phyloP scores from a whole-genome alignment of 176 grass and related monocot genomes.

The bread wheat (Triticum aestivum) region IWGSC_CS_RefSeq_v2.1 NC_057805.1:60620497-60620996 shows the following conservation, averaged over 20 bases:
- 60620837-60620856: background rate
- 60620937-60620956: background rate
- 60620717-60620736: background rate
- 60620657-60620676: background rate
- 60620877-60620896: background rate
- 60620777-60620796: background rate
- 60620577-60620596: constrained; percentile 28
- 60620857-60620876: constrained; percentile 10
- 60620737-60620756: background rate
- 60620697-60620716: background rate
- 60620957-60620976: too few species aligned
- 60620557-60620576: constrained; percentile 36
- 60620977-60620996: background rate
- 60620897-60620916: background rate
- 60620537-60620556: background rate
- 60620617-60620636: constrained; percentile 7
- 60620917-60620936: background rate
- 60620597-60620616: constrained; percentile 31
- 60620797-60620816: constrained; percentile 23
- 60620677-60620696: background rate
- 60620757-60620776: background rate
- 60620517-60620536: constrained; percentile 26
- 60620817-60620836: constrained; percentile 32
- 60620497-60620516: constrained; percentile 47
- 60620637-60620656: background rate